Base-by-base conservation (phyloP, 805 yeast species). In the Lipomyces spencermartinsiae region DNA sequence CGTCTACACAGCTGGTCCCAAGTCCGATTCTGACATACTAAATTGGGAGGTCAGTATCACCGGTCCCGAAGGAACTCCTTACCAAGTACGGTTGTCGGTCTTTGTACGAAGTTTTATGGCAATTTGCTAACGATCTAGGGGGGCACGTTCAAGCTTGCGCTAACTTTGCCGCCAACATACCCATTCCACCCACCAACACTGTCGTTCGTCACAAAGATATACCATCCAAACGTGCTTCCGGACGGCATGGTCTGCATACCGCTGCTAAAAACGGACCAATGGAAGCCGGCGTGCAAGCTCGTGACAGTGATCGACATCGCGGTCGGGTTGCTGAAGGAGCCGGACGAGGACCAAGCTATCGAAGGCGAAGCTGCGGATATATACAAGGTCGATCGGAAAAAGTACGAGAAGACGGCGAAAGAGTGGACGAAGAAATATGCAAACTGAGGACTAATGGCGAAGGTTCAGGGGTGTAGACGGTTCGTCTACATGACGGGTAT, bases 21-120 rank as follows among this genome's bases (percentile, higher is more conserved):
- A 37, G 37, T 58, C 89, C 58, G 97, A 96, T 60, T 95, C 91
- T 74, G 96, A 91, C 79, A 82, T 91, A 78, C 90, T 87, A 80
- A 95, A 91, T 82, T 92, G 97, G 97, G 95, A 91, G 81, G 96
- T 96, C 56, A 89, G 94, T 43, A 89, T 91, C 78, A 89, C 89
- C 92, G 97, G 97, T 57, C 97, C 97, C 64, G 86, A 93, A 74
- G 96, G 90, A 80, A 90, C 97, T 37, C 75, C 87, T 72, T 84
- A 83, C 70, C 84, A 85, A 61, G 73, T 68, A 56, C 19, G 12
- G 12, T 53, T 51, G 19, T 46, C 16, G 22, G 7, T 1, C 22
- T 19, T 29, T 3, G 14, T 29, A 29, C 16, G n/a, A 9, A n/a
- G 1, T 31, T 51, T 49, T 56, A 33, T 31, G 22, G 19, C 19